Conservation (phyloP, 2,329 filamentous ascomycete species). For the Verticillium alfalfae region DNA sequence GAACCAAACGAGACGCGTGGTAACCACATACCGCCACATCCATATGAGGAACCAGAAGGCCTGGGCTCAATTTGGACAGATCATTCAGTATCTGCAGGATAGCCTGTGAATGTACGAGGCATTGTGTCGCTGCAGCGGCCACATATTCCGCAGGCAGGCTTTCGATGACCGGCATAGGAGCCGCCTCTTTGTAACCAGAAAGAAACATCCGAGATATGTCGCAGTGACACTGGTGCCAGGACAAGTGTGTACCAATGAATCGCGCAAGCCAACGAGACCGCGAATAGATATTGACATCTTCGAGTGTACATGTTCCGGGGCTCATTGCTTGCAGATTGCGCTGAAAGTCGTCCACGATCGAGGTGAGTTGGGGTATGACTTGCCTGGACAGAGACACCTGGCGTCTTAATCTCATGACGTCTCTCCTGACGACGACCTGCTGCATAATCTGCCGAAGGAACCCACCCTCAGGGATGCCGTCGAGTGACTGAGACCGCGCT, state of each 20-base stretch:
- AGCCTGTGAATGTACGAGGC: conserved; percentile 25
- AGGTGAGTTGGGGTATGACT: conserved; percentile 3
- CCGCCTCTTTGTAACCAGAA: conserved; percentile 30
- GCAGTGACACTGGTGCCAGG: conserved; percentile 34
- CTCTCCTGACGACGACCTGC: conserved; percentile 12
- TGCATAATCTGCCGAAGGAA: conserved; percentile 10
- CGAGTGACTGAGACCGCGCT: background rate
- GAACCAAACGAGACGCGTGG: conserved; percentile 28
- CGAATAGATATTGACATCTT: conserved; percentile 2
- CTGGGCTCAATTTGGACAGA: conserved; percentile 19
- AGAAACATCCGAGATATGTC: conserved; percentile 36
- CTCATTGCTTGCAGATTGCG: conserved; percentile 3
- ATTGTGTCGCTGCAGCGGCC: conserved; percentile 21
- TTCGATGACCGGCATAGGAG: conserved; percentile 16
- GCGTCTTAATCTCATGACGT: conserved; percentile 14
- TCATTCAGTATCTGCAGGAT: conserved; percentile 11
- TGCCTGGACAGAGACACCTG: conserved; percentile 3
- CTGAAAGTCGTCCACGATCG: conserved; percentile 9
- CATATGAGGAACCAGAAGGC: conserved; percentile 22
- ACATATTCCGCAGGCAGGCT: conserved; percentile 18
- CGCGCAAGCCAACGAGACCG: conserved; percentile 12
- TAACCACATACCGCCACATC: conserved; percentile 35
- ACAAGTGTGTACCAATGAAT: conserved; percentile 9
- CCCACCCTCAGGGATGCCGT: conserved; percentile 7
- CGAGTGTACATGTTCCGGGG: conserved; percentile 2